phyloP scores from a whole-genome alignment of 2,329 filamentous ascomycete genomes.

The Fusarium sulawesiense region DNA sequence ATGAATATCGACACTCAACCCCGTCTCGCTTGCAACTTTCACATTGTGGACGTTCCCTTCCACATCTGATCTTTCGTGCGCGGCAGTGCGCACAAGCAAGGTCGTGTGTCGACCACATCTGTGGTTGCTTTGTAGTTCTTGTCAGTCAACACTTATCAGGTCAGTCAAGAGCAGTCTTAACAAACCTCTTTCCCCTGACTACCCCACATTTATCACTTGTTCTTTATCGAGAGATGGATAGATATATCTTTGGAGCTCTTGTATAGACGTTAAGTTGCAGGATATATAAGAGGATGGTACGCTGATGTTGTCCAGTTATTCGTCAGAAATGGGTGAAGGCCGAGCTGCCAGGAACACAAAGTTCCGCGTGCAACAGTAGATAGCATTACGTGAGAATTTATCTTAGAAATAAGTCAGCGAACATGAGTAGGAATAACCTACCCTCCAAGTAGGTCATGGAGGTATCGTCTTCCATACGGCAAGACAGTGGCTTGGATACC shows the following conservation, averaged over 20 bases:
- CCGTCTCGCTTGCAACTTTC: slow-evolving; percentile 47
- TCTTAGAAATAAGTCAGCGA: slow-evolving; percentile 18
- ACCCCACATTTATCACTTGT: slow-evolving; percentile 41
- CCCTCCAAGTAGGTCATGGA: not conserved
- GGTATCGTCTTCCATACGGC: slow-evolving; percentile 17
- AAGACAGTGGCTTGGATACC: slow-evolving; percentile 37
- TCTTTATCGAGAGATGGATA: not conserved
- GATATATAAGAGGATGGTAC: slow-evolving; percentile 9
- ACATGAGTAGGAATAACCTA: not conserved
- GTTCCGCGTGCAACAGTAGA: slow-evolving; percentile 17
- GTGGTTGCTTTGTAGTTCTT: slow-evolving; percentile 27
- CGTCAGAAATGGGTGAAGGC: slow-evolving; percentile 6
- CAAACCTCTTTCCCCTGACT: slow-evolving; percentile 44
- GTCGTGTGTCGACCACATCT: slow-evolving; percentile 48
- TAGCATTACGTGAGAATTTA: slow-evolving; percentile 40
- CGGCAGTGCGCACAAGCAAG: slow-evolving; percentile 46
- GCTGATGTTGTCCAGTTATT: not conserved
- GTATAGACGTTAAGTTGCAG: not conserved
- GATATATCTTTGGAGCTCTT: not conserved
- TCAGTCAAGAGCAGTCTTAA: not conserved
- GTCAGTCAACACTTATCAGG: slow-evolving; percentile 24
- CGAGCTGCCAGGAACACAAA: slow-evolving; percentile 26
- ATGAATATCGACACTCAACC: slow-evolving; percentile 47
- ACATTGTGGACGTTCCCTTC: slow-evolving; percentile 45
- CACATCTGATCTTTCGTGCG: slow-evolving; percentile 45